Conservation (phyloP, 768 basidiomycete genomes). For the Xerocomellus intermedius region DNA sequence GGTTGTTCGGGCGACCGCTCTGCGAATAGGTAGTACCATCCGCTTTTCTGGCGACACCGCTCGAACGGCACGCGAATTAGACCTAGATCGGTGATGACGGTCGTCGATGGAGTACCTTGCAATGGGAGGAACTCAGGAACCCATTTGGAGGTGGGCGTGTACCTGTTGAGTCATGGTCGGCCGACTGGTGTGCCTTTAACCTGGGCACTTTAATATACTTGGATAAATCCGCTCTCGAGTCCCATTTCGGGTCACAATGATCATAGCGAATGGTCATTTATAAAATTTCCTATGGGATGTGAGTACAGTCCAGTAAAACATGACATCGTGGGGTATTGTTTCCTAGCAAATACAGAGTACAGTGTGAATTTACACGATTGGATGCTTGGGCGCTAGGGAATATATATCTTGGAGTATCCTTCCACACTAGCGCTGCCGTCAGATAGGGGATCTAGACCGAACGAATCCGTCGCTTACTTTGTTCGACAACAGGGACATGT, state of each 20-base stretch:
- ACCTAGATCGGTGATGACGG: background rate
- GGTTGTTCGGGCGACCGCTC: too few species aligned
- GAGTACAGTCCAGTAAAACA: conserved; percentile 8
- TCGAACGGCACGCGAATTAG: background rate
- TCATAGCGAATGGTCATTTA: background rate
- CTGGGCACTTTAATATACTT: too few species aligned
- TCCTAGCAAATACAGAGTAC: conserved; percentile 6
- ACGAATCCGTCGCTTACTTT: conserved; percentile 33
- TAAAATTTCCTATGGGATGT: conserved; percentile 1
- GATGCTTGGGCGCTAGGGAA: conserved; percentile 21
- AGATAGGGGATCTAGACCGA: background rate
- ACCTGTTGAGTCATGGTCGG: too few species aligned
- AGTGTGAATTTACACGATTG: background rate
- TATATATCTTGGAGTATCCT: conserved; percentile 36
- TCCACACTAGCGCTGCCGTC: conserved; percentile 26
- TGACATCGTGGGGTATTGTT: conserved; percentile 13
- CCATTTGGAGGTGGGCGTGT: background rate
- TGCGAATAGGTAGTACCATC: too few species aligned
- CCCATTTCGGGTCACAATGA: background rate
- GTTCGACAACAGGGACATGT: conserved; percentile 52
- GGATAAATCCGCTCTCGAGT: too few species aligned
- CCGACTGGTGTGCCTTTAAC: background rate
- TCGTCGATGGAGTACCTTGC: background rate
- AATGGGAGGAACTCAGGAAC: background rate
- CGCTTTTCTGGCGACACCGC: too few species aligned